Base-by-base conservation (phyloP, 768 basidiomycete species). In the Boletus coccyginus region DNA sequence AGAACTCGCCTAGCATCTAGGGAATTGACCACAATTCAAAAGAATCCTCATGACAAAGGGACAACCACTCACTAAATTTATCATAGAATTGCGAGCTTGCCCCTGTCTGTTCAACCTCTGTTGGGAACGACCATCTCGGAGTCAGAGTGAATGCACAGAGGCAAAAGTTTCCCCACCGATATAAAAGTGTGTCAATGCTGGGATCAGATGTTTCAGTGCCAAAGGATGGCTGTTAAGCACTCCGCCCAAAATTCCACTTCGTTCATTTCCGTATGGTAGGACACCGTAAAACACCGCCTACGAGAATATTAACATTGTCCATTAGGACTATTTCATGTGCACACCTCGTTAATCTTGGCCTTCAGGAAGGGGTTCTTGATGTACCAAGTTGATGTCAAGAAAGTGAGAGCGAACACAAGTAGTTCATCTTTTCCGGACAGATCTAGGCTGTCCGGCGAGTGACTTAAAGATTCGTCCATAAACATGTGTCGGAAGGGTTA, bases 311-410 rank as follows among this genome's bases (percentile, higher is more conserved):
- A 50, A 60, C 41, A 47, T 46, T 24, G 46, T 19, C 41, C 41
- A 39, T 12, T 32, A 11, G 24, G 16, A n/a, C 21, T n/a, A 21
- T 38, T 16, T 24, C 40, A 31, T 29, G 7, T 59, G 42, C 79
- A 43, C 60, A 94, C 93, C 68, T 97, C 92, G 61, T 98, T 94
- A 57, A 98, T 89, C 73, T 98, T 96, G 19, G 93, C 85, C 73
- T 98, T 98, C 64, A 99, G 70, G 78, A 96, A 98, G 0, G 97
- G 97, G 63, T 98, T 99, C 77, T 97, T 97, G 79, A 99, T 95
- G 70, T 94, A 98, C 84, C 92, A 94, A 0, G 95, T 96, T 38
- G 92, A 94, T 7, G 88, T 85, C 57, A 99, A 75, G 80, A 98
- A 98, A 3, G 92, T 94, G 62, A 99, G 75, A 19, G 86, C 81